Evolutionary conservation across 768 basidiomycete species (phyloP), one percentile per base, ranked within the genome.

Genomic region (Neoboletus subvelutipes): DNA sequence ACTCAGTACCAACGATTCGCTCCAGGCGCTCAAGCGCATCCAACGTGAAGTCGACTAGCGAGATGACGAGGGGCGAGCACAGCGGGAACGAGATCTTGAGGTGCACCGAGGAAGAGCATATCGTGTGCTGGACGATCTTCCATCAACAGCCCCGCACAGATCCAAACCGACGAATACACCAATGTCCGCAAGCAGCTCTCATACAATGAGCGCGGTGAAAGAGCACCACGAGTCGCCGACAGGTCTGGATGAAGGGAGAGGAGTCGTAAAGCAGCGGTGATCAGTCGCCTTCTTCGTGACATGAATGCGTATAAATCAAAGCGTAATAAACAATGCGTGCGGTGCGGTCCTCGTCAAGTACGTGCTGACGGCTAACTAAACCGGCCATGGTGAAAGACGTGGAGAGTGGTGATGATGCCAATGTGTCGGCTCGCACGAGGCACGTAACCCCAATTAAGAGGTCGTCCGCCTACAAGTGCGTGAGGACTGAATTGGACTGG

Each of bases 381-480:
- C 59, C 60, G 54, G 57, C 43, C 34, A 45, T 52, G 54, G 62
- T 62, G 63, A 65, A 51, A 60, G 67, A 61, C 54, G 49, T 49
- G 54, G 50, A 70, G 71, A 56, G 64, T 15, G 68, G 73, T 62
- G 71, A 75, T 73, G 81, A 80, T 56, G 68, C 87, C 87, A 70
- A 78, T 86, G 89, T 88, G 69, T 90, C 75, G 87, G 87, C 85
- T 77, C 76, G 79, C 78, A 78, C 84, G 85, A 86, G 81, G 80
- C 80, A 85, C 86, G 83, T 77, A 83, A 87, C 87, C 87, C 81
- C 88, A 89, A 66, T 71, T 55, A 90, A 89, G 87, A 82, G 87
- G 85, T 88, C 86, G 85, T 86, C 53, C 85, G 80, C 81, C 78
- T 80, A 83, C 83, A 71, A 84, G 82, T 80, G 71, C 66, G 67